A percentile compares a stretch with the other conserved stretches of the same genome.
Conservation (phyloP, 164 flowering plant genomes). For the Vitis rotundifolia region DNA sequence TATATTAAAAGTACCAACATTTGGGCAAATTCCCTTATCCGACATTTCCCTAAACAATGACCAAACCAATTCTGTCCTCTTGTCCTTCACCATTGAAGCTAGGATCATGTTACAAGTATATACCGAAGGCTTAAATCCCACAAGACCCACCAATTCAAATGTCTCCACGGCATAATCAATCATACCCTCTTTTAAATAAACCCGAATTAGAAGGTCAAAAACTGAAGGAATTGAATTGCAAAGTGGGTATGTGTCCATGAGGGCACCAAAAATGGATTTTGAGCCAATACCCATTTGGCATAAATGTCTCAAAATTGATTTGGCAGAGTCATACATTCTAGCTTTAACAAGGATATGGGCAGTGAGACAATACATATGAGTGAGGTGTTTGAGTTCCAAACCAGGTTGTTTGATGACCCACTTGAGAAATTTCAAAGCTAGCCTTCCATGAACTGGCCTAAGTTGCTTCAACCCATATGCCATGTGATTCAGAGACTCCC, state of each 20-base stretch:
- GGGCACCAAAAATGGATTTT: constrained; percentile 43
- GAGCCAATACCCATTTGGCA: constrained; percentile 37
- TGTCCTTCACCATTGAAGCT: constrained; percentile 40
- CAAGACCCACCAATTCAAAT: constrained; percentile 49
- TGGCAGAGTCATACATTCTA: constrained; percentile 65
- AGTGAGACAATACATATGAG: constrained; percentile 56
- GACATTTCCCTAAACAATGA: constrained; percentile 69
- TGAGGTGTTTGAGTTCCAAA: constrained; percentile 44
- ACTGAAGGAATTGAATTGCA: constrained; percentile 81
- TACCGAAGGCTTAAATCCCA: constrained; percentile 69
- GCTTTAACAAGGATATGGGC: constrained; percentile 70
- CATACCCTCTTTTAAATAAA: constrained; percentile 53
- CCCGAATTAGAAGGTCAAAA: constrained; percentile 74
- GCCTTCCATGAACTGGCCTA: constrained; percentile 71
- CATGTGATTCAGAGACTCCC: constrained; percentile 89
- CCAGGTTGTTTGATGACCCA: constrained; percentile 74
- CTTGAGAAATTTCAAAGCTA: constrained; percentile 76
- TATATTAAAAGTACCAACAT: constrained; percentile 71
- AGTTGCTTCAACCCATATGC: constrained; percentile 47
- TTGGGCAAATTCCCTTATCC: constrained; percentile 51
- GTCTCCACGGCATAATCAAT: constrained; percentile 48
- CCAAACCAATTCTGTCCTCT: constrained; percentile 46
- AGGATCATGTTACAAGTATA: constrained; percentile 68
- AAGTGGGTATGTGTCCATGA: constrained; percentile 73
- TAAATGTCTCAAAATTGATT: constrained; percentile 46